Base-by-base conservation (phyloP, 768 basidiomycete species). In the Daedalea quercina region DNA sequence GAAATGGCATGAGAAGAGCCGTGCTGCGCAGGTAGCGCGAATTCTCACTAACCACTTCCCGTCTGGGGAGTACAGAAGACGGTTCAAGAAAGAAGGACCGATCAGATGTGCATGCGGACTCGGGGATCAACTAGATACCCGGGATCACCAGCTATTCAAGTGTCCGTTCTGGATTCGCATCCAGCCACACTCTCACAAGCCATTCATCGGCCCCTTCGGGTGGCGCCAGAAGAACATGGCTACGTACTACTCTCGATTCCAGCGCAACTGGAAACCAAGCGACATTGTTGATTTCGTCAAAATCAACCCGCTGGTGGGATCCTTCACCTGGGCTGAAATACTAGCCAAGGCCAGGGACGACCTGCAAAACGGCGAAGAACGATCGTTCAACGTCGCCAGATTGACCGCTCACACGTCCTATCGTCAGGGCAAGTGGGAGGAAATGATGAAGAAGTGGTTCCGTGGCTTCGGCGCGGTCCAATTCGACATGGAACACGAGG, bases 1-100 rank as follows among this genome's bases (percentile, higher is more conserved):
- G 47, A 31, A 40, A 15, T 40, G 37, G 37, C 8, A 15, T 40
- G 15, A 40, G 7, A 45, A 45, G 6, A 23, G 20, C 6, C 11
- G n/a, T n/a, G n/a, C n/a, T n/a, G n/a, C n/a, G n/a, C n/a, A n/a
- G n/a, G n/a, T n/a, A n/a, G n/a, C 11, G 17, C 19, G 37, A 4
- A 15, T 40, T 40, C 3, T 40, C 15, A 40, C 37, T 15, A 47
- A 47, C 12, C 54, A 55, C 41, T 37, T 42, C 25, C 54, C 54
- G 3, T 31, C 37, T 24, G 54, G 54, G 9, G 48, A 44, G 15
- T 55, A 45, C 44, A 24, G 54, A 15, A 31, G 45, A 19, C 42
- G 40, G 13, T 55, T 51, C 35, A 28, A 55, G n/a, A 11, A 31
- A 11, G 11, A 6, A 11, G 28, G 28, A 31, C 46, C 20, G 31